phyloP scores from a whole-genome alignment of 495 filamentous ascomycete species.

The Cercophora samala region DNA sequence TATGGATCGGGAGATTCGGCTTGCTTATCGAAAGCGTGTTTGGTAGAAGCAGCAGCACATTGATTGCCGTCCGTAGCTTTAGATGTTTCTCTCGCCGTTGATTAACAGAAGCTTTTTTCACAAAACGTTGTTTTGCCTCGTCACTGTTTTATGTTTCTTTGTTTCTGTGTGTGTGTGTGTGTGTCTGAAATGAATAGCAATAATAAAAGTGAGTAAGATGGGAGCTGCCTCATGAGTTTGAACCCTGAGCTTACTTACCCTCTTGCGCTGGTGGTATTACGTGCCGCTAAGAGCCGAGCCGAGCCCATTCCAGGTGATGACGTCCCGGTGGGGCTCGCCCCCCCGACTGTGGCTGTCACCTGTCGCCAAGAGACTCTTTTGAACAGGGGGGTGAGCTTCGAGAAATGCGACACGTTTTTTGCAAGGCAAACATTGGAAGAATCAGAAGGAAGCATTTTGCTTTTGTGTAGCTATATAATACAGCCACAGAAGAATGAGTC shows the following conservation, averaged over 20 bases:
- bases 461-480: neutral
- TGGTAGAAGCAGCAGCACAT: too few relatives aligned
- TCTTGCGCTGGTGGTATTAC: neutral
- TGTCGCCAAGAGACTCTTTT: neutral
- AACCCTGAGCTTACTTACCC: neutral
- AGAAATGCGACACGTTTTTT: neutral
- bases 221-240: neutral
- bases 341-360: neutral
- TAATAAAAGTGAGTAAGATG: neutral
- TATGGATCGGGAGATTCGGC: neutral
- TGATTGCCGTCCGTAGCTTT: too few relatives aligned
- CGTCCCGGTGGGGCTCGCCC: constrained; percentile 4
- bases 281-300: neutral
- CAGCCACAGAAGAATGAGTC: neutral
- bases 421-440: neutral
- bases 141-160: too few relatives aligned
- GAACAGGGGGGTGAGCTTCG: too few relatives aligned
- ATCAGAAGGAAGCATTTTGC: neutral
- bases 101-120: too few relatives aligned
- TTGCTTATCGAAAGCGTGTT: neutral
- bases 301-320: constrained; percentile 3
- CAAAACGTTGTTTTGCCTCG: too few relatives aligned
- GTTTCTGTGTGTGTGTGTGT: too few relatives aligned
- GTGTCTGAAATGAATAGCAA: too few relatives aligned
- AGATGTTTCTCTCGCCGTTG: too few relatives aligned